A percentile compares a stretch with the other conserved stretches of the same genome.
Conservation (phyloP, 345 rosid species). For the Rhizophora mangle region DNA sequence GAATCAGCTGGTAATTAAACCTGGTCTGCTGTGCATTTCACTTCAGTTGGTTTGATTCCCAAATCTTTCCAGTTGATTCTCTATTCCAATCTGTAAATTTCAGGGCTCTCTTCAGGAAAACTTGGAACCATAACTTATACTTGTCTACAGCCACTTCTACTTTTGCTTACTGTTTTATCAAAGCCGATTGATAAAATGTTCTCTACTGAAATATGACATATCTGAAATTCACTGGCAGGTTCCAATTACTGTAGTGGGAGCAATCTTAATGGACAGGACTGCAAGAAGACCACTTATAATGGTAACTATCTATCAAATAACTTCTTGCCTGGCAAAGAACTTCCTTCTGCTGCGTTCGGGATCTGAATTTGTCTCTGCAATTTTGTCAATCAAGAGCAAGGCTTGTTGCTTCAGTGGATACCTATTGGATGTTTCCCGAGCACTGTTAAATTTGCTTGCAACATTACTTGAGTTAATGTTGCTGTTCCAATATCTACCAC, state of each 20-base stretch:
- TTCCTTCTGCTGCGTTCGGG: background rate
- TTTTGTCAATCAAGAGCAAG: constrained; percentile 43
- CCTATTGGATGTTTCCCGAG: constrained; percentile 68
- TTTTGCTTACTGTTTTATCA: no score
- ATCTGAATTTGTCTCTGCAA: constrained; percentile 9
- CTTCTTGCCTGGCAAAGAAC: background rate
- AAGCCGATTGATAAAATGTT: no score
- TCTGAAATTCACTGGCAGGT: constrained; percentile 39
- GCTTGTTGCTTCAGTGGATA: constrained; percentile 55
- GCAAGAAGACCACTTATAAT: constrained; percentile 92
- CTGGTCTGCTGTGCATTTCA: background rate
- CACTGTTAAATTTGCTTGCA: constrained; percentile 45
- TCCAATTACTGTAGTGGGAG: constrained; percentile 75
- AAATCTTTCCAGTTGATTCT: background rate
- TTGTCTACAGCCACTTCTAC: constrained; percentile 57
- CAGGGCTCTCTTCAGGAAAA: constrained; percentile 75
- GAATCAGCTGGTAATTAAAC: constrained; percentile 62
- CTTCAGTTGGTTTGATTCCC: background rate
- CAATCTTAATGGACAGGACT: constrained; percentile 63
- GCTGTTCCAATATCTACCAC: background rate
- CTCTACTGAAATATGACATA: no score
- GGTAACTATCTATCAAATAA: constrained; percentile 38
- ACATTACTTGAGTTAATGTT: background rate
- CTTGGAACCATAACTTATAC: constrained; percentile 80
- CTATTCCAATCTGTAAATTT: constrained; percentile 4